Conservation (phyloP, 768 basidiomycete genomes). For the Collybia mongolica region DNA sequence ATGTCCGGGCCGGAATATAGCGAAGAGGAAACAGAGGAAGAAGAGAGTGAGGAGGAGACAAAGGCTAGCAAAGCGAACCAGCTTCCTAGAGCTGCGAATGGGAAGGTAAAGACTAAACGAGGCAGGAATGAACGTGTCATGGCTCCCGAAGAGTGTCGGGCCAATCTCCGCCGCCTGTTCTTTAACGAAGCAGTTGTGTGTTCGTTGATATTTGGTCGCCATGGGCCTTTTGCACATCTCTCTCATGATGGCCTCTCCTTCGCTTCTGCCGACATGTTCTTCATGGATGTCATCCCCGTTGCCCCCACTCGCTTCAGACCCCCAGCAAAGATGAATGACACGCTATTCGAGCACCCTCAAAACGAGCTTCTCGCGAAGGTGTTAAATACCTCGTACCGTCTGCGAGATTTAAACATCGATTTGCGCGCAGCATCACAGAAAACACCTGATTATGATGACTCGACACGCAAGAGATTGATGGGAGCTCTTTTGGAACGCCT, state of each 20-base stretch:
- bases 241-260: slow-evolving; percentile 58
- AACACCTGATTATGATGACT: slow-evolving; percentile 48
- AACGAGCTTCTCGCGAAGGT: slow-evolving; percentile 87
- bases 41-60: slow-evolving; percentile 18
- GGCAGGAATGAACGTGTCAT: slow-evolving; percentile 91
- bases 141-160: slow-evolving; percentile 89
- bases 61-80: slow-evolving; percentile 18
- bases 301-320: slow-evolving; percentile 96
- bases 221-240: slow-evolving; percentile 77
- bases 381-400: slow-evolving; percentile 73
- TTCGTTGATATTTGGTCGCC: slow-evolving; percentile 87
- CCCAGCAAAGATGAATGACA: slow-evolving; percentile 87
- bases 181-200: slow-evolving; percentile 79
- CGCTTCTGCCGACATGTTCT: slow-evolving; percentile 94
- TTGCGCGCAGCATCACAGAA: slow-evolving; percentile 65
- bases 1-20: slow-evolving; percentile 48
- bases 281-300: slow-evolving; percentile 89
- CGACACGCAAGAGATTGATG: slow-evolving; percentile 54
- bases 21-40: slow-evolving; percentile 44
- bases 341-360: slow-evolving; percentile 93
- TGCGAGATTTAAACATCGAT: slow-evolving; percentile 74
- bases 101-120: slow-evolving; percentile 69
- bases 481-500: slow-evolving; percentile 73
- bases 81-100: slow-evolving; percentile 71
- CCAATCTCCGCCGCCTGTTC: slow-evolving; percentile 89